Conservation (phyloP, 257 asterid genomes). For the Ballota nigra region DNA sequence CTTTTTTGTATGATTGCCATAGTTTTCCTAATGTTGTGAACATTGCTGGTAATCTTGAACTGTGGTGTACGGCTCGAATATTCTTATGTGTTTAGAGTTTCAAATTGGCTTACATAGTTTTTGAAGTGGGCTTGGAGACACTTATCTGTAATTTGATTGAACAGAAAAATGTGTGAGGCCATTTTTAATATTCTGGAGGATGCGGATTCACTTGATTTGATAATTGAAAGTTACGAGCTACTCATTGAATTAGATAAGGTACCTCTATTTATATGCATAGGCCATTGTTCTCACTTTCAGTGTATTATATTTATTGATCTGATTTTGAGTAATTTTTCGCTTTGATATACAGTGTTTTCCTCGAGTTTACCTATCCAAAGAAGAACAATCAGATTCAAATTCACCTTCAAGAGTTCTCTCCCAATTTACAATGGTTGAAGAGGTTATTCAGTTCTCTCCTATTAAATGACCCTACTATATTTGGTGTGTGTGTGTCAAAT, state of each 20-base stretch:
- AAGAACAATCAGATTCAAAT: conserved; percentile 45
- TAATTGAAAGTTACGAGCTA: conserved; percentile 73
- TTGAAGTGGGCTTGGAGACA: not conserved
- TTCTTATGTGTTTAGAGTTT: not conserved
- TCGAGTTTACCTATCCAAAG: conserved; percentile 40
- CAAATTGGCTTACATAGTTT: not conserved
- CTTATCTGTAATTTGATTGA: conserved; percentile 26
- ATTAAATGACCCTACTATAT: conserved; percentile 20
- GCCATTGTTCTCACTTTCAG: conserved; percentile 3
- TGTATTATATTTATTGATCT: conserved; percentile 4
- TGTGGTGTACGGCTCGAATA: not conserved
- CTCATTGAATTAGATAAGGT: conserved; percentile 76
- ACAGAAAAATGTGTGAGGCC: conserved; percentile 76
- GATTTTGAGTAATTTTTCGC: conserved; percentile 13
- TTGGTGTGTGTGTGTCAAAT: not conserved
- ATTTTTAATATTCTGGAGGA: conserved; percentile 67
- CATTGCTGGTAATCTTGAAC: not conserved
- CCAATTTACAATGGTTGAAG: conserved; percentile 47
- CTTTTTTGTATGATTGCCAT: not conserved
- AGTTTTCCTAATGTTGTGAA: not conserved
- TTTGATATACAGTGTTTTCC: conserved; percentile 58
- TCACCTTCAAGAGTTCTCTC: conserved; percentile 32
- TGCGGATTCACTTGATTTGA: conserved; percentile 64
- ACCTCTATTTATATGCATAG: conserved; percentile 1
- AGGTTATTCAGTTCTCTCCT: conserved; percentile 48